Evolutionary conservation across 2,329 filamentous ascomycete species (phyloP).

Genomic region (Thielaviopsis euricoi): DNA sequence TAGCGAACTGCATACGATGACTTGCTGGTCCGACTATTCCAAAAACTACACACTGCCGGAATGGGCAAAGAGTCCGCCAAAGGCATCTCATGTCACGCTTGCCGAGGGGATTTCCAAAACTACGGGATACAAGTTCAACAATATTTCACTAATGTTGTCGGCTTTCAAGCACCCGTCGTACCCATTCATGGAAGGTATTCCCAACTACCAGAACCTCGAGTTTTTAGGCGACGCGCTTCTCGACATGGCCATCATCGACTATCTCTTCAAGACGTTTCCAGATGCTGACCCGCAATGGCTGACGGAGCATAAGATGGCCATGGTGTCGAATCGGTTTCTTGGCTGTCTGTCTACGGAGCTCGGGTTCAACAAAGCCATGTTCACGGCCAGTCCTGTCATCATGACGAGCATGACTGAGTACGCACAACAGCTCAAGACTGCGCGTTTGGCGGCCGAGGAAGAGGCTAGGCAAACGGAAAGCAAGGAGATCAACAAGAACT

Average conservation of each 20-base stretch:
- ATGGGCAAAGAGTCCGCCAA: conserved; percentile 49
- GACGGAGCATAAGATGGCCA: conserved; percentile 98
- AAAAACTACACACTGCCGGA: conserved; percentile 48
- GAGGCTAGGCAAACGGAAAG: conserved; percentile 20
- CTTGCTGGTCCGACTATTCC: conserved; percentile 57
- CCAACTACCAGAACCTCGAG: conserved; percentile 79
- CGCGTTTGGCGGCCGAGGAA: conserved; percentile 16
- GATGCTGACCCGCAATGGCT: conserved; percentile 85
- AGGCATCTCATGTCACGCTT: conserved; percentile 52
- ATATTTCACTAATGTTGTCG: conserved; percentile 61
- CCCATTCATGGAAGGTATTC: conserved; percentile 59
- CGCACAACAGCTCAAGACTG: conserved; percentile 18
- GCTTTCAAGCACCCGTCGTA: conserved; percentile 83
- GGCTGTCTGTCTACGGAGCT: conserved; percentile 66
- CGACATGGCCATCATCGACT: conserved; percentile 71
- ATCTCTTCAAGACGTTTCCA: conserved; percentile 62
- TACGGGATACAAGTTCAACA: conserved; percentile 48
- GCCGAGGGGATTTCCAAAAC: conserved; percentile 44
- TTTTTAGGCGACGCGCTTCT: conserved; percentile 82
- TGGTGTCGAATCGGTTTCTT: conserved; percentile 92
- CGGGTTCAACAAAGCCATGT: conserved; percentile 59
- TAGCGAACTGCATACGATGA: conserved; percentile 52
- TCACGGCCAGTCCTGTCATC: conserved; percentile 30
- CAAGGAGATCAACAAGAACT: conserved; percentile 39
- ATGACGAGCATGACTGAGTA: conserved; percentile 4